A percentile compares a stretch with the other conserved stretches of the same genome.
phyloP scores from a whole-genome alignment of 2,329 filamentous ascomycete species.

The Aspergillus jensenii region DNA sequence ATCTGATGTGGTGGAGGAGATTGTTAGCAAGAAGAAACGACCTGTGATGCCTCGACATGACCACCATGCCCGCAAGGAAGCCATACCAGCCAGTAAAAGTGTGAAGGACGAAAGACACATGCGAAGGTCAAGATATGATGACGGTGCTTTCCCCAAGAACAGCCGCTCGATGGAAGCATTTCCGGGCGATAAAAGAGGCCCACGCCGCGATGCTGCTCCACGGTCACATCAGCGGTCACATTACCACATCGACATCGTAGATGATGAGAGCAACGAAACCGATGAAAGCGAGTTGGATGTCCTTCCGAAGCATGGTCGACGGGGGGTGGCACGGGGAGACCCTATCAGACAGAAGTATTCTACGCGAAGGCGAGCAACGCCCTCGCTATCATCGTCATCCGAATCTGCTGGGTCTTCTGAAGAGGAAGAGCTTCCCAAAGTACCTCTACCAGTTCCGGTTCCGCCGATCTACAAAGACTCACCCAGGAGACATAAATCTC shows the following conservation, averaged over 20 bases:
- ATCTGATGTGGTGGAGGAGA: conserved; percentile 12
- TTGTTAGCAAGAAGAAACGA: conserved; percentile 5
- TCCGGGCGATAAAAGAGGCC: conserved; percentile 8
- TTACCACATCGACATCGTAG: conserved; percentile 14
- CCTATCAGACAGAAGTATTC: conserved; percentile 36
- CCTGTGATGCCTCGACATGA: conserved; percentile 7
- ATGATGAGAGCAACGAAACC: conserved; percentile 12
- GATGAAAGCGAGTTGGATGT: conserved; percentile 23
- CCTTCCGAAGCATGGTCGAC: conserved; percentile 29
- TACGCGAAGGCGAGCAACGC: conserved; percentile 26
- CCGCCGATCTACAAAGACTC: conserved; percentile 5
- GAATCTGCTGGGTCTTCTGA: conserved; percentile 14
- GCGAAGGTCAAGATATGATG: conserved; percentile 5
- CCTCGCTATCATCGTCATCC: conserved; percentile 16
- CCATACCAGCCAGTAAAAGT: conserved; percentile 6
- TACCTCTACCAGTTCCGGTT: conserved; percentile 25
- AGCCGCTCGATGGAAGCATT: conserved; percentile 6
- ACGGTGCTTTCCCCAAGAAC: conserved; percentile 1
- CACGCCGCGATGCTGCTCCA: conserved; percentile 7
- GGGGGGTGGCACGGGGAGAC: conserved; percentile 18
- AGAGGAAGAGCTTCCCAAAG: conserved; percentile 36
- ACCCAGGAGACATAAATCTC: not conserved
- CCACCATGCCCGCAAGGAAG: conserved; percentile 3
- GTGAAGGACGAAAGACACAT: conserved; percentile 7
- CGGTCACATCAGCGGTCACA: conserved; percentile 12